Base-by-base conservation (phyloP, 78 protist species). In the Dictyostelium firmibasis region DNA sequence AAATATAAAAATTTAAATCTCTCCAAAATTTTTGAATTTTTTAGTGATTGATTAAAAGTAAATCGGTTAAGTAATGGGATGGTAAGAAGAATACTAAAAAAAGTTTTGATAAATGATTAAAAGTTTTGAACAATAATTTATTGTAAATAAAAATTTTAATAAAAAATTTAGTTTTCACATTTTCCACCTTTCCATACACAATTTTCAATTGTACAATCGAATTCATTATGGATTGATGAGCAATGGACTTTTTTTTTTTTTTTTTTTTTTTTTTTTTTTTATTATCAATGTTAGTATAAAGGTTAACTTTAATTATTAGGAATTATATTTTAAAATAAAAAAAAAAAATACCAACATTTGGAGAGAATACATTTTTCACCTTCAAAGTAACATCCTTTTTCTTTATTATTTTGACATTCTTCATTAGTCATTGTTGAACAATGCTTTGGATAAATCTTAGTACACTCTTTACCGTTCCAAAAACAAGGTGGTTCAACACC, bases 131-230 rank as follows among this genome's bases (percentile, higher is more conserved):
- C n/a, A 16, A 50, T 16, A 50, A 50, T 50, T 16, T 50, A 50
- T 50, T 50, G n/a, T 50, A n/a, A n/a, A n/a, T 50, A 50, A 50
- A 50, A 50, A 50, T 1, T 16, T 16, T n/a, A n/a, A n/a, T n/a
- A n/a, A n/a, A n/a, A 4, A 16, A 16, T 16, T 50, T 50, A 50
- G 23, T 50, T 50, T 50, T 50, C n/a, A 50, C 62, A 50, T 50
- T 50, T 50, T 50, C 62, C 62, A 50, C 16, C n/a, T 50, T 50
- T 74, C 81, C 81, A 74, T 2, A 13, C 81, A 74, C 81, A 74
- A 1, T 74, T 74, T 74, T 74, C 81, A 11, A 74, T 74, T 2
- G 81, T 74, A 13, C 81, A 74, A 74, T 74, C 81, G n/a, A 74
- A 74, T 74, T 74, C 81, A 29, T 74, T 74, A 1, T 74, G 2